Percentiles rank a stretch among this genome's conserved stretches.
These are phyloP conservation scores for Pugionium dolabratum DNA, from an alignment of 345 rosid genomes.

Conservation along the genomic window DNA sequence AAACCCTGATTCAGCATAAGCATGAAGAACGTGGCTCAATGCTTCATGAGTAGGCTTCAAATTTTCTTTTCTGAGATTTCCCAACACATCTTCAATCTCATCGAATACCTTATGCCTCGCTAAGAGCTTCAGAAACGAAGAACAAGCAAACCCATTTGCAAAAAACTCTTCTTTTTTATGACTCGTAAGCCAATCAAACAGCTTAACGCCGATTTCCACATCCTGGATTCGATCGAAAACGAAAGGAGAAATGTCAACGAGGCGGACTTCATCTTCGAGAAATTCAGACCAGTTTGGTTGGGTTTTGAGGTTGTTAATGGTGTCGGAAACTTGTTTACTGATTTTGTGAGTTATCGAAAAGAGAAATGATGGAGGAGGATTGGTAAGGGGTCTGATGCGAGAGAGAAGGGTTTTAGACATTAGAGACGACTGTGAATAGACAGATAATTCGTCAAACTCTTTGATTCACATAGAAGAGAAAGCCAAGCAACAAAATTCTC, in stretches of 20 bases:
- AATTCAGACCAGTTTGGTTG: constrained; percentile 49
- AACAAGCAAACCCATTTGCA: constrained; percentile 57
- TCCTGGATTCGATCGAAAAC: constrained; percentile 70
- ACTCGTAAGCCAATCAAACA: constrained; percentile 58
- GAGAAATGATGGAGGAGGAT: constrained; percentile 39
- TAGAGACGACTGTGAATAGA: constrained; percentile 2
- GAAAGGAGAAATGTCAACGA: constrained; percentile 58
- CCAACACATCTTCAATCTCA: constrained; percentile 52
- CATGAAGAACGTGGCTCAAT: constrained; percentile 53
- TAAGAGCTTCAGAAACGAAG: constrained; percentile 74
- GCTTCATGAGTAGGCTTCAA: constrained; percentile 60
- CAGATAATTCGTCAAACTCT: constrained; percentile 16
- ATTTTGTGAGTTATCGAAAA: constrained; percentile 42
- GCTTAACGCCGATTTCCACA: constrained; percentile 57
- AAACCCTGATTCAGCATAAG: constrained; percentile 55
- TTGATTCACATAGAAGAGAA: constrained; percentile 11
- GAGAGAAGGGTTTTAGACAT: constrained; percentile 84
- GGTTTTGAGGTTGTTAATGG: constrained; percentile 56
- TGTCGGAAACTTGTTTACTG: constrained; percentile 50
- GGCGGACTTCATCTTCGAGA: constrained; percentile 44
- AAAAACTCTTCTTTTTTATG: constrained; percentile 34
- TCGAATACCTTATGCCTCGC: constrained; percentile 53
- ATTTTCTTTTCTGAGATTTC: constrained; percentile 46
- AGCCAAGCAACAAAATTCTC: not conserved
- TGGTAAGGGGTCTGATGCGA: constrained; percentile 60